Conservation (phyloP, 208 protist species). For the Trypanosoma conorhini region DNA sequence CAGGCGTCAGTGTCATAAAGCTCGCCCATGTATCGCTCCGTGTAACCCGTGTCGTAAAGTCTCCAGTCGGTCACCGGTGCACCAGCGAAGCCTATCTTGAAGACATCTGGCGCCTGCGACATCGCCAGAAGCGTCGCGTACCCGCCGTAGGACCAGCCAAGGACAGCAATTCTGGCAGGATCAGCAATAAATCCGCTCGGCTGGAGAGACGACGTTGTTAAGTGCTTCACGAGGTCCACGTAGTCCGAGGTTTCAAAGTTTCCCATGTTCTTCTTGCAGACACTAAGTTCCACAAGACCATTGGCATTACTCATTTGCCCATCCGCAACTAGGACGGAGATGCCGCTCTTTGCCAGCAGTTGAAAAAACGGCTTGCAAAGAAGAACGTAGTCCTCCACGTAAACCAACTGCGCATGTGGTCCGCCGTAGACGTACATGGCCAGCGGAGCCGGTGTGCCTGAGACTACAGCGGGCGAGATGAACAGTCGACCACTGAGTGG, state of each 20-base stretch:
- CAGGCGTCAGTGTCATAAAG: conserved; percentile 32
- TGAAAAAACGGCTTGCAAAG: conserved; percentile 55
- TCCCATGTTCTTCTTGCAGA: conserved; percentile 89
- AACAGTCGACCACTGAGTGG: conserved; percentile 73
- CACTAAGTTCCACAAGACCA: conserved; percentile 64
- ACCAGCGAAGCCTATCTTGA: conserved; percentile 80
- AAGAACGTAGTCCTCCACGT: conserved; percentile 57
- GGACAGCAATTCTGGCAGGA: conserved; percentile 70
- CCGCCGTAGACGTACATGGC: conserved; percentile 87
- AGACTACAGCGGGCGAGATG: conserved; percentile 32
- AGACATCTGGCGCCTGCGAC: conserved; percentile 76
- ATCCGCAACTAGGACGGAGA: conserved; percentile 81
- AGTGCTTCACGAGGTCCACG: conserved; percentile 54
- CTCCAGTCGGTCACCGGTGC: conserved; percentile 87
- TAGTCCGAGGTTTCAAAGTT: conserved; percentile 87
- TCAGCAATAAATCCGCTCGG: conserved; percentile 57
- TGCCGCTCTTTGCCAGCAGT: conserved; percentile 62
- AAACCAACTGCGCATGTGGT: conserved; percentile 86
- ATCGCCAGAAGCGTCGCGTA: conserved; percentile 88
- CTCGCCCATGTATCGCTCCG: conserved; percentile 86
- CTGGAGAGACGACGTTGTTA: conserved; percentile 34
- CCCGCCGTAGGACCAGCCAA: conserved; percentile 90
- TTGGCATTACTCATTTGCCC: conserved; percentile 88
- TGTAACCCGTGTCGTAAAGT: conserved; percentile 92
- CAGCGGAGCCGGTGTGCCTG: conserved; percentile 41